Evolutionary conservation across 2,329 filamentous ascomycete genomes (phyloP).

Genomic region (Colletotrichum falcatum): DNA sequence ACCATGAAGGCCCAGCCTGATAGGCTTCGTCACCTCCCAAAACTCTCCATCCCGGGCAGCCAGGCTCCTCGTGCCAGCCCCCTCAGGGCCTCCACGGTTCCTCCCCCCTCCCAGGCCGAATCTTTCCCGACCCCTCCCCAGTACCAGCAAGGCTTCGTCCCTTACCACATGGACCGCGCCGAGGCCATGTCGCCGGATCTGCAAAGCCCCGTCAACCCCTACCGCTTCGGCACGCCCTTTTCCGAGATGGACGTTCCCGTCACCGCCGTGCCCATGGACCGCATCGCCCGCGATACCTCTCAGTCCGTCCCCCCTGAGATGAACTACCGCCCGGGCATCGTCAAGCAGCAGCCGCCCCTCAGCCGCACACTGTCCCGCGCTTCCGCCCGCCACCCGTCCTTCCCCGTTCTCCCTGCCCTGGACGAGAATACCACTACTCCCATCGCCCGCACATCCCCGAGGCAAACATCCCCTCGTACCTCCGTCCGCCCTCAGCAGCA

Average conservation of each 20-base stretch:
- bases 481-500: slow-evolving; percentile 45
- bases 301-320: slow-evolving; percentile 96
- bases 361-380: slow-evolving; percentile 65
- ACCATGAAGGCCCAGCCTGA: slow-evolving; percentile 61
- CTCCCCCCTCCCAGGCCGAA: slow-evolving; percentile 46
- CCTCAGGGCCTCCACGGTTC: slow-evolving; percentile 47
- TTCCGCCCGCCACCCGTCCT: slow-evolving; percentile 74
- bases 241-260: slow-evolving; percentile 92
- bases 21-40: slow-evolving; percentile 70
- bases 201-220: slow-evolving; percentile 70
- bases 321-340: slow-evolving; percentile 72
- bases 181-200: slow-evolving; percentile 67
- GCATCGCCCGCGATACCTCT: slow-evolving; percentile 81
- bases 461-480: slow-evolving; percentile 52
- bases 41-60: slow-evolving; percentile 68
- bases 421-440: slow-evolving; percentile 70
- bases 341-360: slow-evolving; percentile 49
- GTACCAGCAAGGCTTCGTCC: slow-evolving; percentile 53
- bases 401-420: slow-evolving; percentile 76
- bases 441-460: slow-evolving; percentile 50
- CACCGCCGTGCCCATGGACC: slow-evolving; percentile 77
- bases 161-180: slow-evolving; percentile 64
- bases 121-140: slow-evolving; percentile 43
- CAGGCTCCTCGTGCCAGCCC: slow-evolving; percentile 46
- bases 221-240: slow-evolving; percentile 86